phyloP scores from a whole-genome alignment of 1,139 yeast genomes.

The Yamadazyma sp. region DNA sequence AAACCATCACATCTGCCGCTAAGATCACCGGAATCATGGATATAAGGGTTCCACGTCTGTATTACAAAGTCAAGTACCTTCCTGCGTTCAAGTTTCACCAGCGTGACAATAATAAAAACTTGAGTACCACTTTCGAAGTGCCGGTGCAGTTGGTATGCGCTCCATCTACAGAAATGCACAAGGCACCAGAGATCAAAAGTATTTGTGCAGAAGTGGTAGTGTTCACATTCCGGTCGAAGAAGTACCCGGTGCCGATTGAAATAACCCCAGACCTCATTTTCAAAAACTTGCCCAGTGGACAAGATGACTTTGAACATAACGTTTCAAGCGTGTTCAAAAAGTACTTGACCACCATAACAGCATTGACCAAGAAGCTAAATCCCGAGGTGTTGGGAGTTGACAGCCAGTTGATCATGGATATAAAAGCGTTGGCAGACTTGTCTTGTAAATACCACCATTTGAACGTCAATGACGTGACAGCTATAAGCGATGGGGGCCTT shows the following conservation, averaged over 20 bases:
- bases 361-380: constrained; percentile 31
- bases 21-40: constrained; percentile 37
- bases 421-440: constrained; percentile 39
- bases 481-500: constrained; percentile 8
- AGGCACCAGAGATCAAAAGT: constrained; percentile 32
- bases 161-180: constrained; percentile 12
- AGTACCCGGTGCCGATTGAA: constrained; percentile 42
- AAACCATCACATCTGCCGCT: constrained; percentile 33
- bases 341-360: constrained; percentile 27
- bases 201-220: constrained; percentile 35
- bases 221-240: constrained; percentile 37
- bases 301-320: constrained; percentile 38
- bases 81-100: constrained; percentile 29
- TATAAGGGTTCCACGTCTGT: constrained; percentile 34
- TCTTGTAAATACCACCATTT: constrained; percentile 31
- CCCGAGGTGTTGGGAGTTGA: constrained; percentile 37
- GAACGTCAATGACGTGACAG: constrained; percentile 18
- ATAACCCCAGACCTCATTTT: constrained; percentile 43
- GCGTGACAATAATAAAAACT: constrained; percentile 5
- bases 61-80: constrained; percentile 29
- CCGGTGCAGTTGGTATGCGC: constrained; percentile 39
- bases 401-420: constrained; percentile 35
- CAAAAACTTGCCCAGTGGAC: constrained; percentile 20
- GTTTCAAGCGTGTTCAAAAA: constrained; percentile 34
- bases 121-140: constrained; percentile 24